A percentile compares a stretch with the other conserved stretches of the same genome.
Evolutionary conservation across 257 asterid species (phyloP).

Genomic region (Primulina tabacum): DNA sequence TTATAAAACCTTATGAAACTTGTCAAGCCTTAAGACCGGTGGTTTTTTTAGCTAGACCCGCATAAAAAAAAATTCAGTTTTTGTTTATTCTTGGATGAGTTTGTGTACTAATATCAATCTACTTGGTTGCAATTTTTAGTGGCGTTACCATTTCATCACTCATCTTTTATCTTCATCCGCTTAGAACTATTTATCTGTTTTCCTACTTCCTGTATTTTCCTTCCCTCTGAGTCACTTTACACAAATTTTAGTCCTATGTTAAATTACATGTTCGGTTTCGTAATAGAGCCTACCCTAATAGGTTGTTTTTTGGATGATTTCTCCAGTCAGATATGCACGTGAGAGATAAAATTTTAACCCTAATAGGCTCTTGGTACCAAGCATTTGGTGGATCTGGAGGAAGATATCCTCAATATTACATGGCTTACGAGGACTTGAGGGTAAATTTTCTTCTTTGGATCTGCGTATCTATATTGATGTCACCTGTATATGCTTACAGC

Average conservation of each 20-base stretch:
- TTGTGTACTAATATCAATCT: no score
- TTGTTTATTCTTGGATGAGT: not conserved
- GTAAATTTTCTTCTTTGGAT: conserved; percentile 37
- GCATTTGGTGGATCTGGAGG: conserved; percentile 93
- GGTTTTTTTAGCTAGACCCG: not conserved
- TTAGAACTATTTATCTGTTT: not conserved
- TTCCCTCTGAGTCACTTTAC: conserved; percentile 4
- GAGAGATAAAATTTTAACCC: conserved; percentile 65
- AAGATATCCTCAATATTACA: conserved; percentile 76
- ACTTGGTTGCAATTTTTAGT: not conserved
- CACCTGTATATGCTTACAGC: not conserved
- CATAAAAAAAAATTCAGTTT: not conserved
- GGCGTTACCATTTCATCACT: not conserved
- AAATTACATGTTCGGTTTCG: not conserved
- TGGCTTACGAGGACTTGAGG: conserved; percentile 89
- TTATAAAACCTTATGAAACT: not conserved
- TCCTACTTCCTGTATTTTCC: not conserved
- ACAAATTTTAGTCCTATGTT: not conserved
- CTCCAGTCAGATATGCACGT: conserved; percentile 84
- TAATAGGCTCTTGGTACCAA: conserved; percentile 85
- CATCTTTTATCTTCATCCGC: not conserved
- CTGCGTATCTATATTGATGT: not conserved
- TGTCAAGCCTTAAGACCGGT: not conserved
- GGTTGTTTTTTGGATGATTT: conserved; percentile 18
- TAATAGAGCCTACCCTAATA: conserved; percentile 18